Base-by-base conservation (phyloP, 2,329 filamentous ascomycete species). In the Hymenoscyphus scutula region DNA sequence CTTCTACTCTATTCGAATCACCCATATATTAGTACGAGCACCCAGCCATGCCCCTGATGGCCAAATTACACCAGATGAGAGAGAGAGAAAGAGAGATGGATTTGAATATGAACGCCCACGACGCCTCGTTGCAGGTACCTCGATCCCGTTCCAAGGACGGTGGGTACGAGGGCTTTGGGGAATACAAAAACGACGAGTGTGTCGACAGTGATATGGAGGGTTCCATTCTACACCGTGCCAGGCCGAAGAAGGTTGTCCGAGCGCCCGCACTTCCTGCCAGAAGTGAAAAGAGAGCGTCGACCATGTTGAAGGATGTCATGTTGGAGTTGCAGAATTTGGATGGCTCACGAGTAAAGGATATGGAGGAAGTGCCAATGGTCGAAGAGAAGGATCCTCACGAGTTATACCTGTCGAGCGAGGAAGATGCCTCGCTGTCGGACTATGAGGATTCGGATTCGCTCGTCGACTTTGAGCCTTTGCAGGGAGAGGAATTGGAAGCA, bases 321-420 rank as follows among this genome's bases (percentile, higher is more conserved):
- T 37, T 70, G 53, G 70, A 73, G 32, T 51, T 74, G 53, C 60
- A 72, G 59, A 68, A 55, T 48, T 55, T 74, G 63, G 70, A 70
- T 53, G 68, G 62, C 0, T 62, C 61, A 34, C 38, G 55, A 38
- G 38, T 54, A 30, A 62, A 66, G 56, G 64, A 68, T 11, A 62
- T 65, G 8, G 64, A 67, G 17, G 64, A 56, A 5, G 37, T 51
- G 10, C 64, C 65, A 8, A 53, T 65, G n/a, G 56, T 69, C 17
- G 55, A 69, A 30, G 63, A 67, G 58, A 56, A 67, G 17, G 69
- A 74, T 65, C 82, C 84, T 5, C 84, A 87, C 72, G 82, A 86
- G 62, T 70, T 84, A 62, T 89, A 89, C 73, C 81, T 89, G 29
- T 88, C 85, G 1, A 87, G 84, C 0, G 86, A 89, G 67, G 86